A percentile compares a stretch with the other conserved stretches of the same genome.
Conservation (phyloP, 1,284 basidiomycete species). For the Bondarzewia mesenterica region DNA sequence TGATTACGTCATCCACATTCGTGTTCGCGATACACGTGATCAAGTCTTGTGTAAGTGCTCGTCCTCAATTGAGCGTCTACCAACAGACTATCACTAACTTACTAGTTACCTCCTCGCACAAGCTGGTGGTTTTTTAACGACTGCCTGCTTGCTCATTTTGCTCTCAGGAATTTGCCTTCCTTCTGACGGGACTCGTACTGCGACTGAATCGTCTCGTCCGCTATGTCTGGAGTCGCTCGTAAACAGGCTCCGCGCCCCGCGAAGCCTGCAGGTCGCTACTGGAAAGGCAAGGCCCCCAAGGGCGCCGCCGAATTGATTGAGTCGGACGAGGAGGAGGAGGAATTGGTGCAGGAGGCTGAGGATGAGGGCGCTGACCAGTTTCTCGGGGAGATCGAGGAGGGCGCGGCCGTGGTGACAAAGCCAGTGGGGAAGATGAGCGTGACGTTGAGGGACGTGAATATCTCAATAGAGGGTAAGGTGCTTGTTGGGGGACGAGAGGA, state of each 20-base stretch:
- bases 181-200: no score
- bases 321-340: slow-evolving; percentile 48
- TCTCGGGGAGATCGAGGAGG: slow-evolving; percentile 34
- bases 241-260: slow-evolving; percentile 67
- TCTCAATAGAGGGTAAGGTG: slow-evolving; percentile 70
- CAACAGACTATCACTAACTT: no score
- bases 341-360: slow-evolving; percentile 35
- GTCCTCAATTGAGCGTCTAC: no score
- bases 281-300: slow-evolving; percentile 80
- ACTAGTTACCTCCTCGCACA: no score
- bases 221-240: slow-evolving; percentile 20
- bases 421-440: slow-evolving; percentile 56
- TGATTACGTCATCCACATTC: no score
- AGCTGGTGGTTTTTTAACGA: no score
- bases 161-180: no score
- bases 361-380: slow-evolving; percentile 54
- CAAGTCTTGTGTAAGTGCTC: no score
- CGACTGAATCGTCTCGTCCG: no score
- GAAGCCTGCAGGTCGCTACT: slow-evolving; percentile 69
- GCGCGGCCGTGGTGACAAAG: slow-evolving; percentile 21
- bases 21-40: no score
- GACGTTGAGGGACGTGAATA: slow-evolving; percentile 64
- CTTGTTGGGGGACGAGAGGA: slow-evolving; percentile 69
- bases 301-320: slow-evolving; percentile 40
- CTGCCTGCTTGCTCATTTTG: no score